Evolutionary conservation across 176 grass and related monocot species (phyloP).

Genomic region (Aegilops longissima): DNA sequence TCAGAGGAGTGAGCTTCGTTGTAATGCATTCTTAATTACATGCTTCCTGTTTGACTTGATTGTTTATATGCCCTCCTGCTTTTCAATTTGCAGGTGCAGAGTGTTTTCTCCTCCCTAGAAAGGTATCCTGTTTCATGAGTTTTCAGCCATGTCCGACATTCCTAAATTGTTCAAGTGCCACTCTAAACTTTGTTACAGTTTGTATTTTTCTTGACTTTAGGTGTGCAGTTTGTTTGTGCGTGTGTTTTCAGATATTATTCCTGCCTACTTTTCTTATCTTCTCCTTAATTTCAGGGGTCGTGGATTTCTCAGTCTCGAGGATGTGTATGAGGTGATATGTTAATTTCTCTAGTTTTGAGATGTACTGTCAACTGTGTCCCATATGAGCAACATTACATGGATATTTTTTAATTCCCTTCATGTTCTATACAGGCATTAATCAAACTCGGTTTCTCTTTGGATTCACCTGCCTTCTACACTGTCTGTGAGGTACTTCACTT

Average conservation of each 20-base stretch:
- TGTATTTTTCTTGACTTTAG: not conserved
- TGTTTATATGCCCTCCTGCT: not conserved
- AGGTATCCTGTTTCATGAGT: slow-evolving; percentile 41
- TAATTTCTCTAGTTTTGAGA: slow-evolving; percentile 18
- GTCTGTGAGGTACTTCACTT: slow-evolving; percentile 39
- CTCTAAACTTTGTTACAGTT: not conserved
- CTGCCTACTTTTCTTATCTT: slow-evolving; percentile 11
- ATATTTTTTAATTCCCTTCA: not conserved
- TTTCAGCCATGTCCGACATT: not conserved
- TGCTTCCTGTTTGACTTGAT: not conserved
- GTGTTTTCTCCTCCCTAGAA: slow-evolving; percentile 60
- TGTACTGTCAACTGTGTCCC: not conserved
- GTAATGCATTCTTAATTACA: not conserved
- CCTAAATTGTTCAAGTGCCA: not conserved
- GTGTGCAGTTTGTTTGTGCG: not conserved
- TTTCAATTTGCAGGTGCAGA: slow-evolving; percentile 63
- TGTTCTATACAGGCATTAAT: slow-evolving; percentile 46
- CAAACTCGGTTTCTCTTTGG: slow-evolving; percentile 31
- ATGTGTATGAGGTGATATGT: slow-evolving; percentile 60
- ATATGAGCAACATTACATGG: not conserved
- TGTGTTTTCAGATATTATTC: not conserved
- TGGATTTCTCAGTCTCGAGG: slow-evolving; percentile 79
- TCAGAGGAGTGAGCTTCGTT: not conserved
- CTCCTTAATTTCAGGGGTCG: slow-evolving; percentile 44
- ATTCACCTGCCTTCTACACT: slow-evolving; percentile 40